These are phyloP conservation scores for Henckelia pumila DNA, from an alignment of 257 asterid species.

Conservation along the genomic window DNA sequence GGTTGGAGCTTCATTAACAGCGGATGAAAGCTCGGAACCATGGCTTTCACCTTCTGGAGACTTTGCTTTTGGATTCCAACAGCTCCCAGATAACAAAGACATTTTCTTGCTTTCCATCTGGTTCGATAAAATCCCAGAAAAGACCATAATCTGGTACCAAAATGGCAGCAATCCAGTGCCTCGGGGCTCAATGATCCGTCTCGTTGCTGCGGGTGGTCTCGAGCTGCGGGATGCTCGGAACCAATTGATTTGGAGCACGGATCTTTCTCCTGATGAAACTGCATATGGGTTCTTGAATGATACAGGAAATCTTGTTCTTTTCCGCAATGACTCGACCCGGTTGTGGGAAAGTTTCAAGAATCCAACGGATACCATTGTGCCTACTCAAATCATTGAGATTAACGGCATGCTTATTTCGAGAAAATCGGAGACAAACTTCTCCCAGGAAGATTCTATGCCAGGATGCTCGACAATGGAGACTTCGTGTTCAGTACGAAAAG, in stretches of 20 bases:
- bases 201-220: slow-evolving; percentile 37
- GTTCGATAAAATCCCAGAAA: slow-evolving; percentile 42
- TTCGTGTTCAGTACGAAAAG: slow-evolving; percentile 37
- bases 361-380: slow-evolving; percentile 38
- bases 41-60: slow-evolving; percentile 63
- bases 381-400: slow-evolving; percentile 31
- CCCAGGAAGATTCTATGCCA: slow-evolving; percentile 41
- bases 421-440: slow-evolving; percentile 28
- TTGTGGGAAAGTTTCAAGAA: slow-evolving; percentile 55
- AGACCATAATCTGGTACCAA: slow-evolving; percentile 52
- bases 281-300: slow-evolving; percentile 43
- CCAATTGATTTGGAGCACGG: slow-evolving; percentile 23
- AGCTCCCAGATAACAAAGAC: slow-evolving; percentile 12
- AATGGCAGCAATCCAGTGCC: slow-evolving; percentile 31
- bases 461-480: slow-evolving; percentile 33
- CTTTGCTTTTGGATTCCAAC: slow-evolving; percentile 58
- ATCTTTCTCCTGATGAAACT: slow-evolving; percentile 17
- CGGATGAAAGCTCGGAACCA: slow-evolving; percentile 30
- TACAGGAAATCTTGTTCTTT: slow-evolving; percentile 50
- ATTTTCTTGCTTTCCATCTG: slow-evolving; percentile 50
- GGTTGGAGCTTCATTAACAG: slow-evolving; percentile 32
- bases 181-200: slow-evolving; percentile 35
- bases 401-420: slow-evolving; percentile 27
- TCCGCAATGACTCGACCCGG: slow-evolving; percentile 15
- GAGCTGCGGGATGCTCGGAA: slow-evolving; percentile 38